Evolutionary conservation across 805 yeast genomes (phyloP).

Genomic region (Zygosaccharomyces rouxii): DNA sequence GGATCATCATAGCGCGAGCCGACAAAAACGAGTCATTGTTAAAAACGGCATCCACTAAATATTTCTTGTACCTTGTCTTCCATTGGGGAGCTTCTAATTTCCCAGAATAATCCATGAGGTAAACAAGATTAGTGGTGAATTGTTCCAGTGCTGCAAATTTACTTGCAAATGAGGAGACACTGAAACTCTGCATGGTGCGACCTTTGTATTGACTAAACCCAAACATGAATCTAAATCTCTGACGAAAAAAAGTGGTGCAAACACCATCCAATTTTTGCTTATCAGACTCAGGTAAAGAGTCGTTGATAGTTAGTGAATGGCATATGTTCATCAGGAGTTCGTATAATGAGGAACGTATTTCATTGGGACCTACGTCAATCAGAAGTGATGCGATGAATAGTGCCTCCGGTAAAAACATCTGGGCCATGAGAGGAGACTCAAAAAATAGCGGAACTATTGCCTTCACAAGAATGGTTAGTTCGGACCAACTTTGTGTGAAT

Average conservation of each 20-base stretch:
- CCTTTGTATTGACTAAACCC: conserved; percentile 58
- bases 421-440: conserved; percentile 58
- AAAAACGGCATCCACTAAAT: conserved; percentile 59
- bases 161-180: conserved; percentile 36
- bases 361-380: conserved; percentile 46
- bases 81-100: conserved; percentile 48
- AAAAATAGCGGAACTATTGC: conserved; percentile 63
- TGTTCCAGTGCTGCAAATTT: conserved; percentile 48
- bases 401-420: conserved; percentile 66
- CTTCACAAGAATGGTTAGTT: conserved; percentile 61
- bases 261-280: conserved; percentile 44
- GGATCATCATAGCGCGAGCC: conserved; percentile 59
- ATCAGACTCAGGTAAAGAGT: conserved; percentile 41
- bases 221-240: conserved; percentile 61
- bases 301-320: conserved; percentile 62
- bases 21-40: conserved; percentile 54
- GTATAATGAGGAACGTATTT: conserved; percentile 58
- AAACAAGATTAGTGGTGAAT: conserved; percentile 51
- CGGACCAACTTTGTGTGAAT: conserved; percentile 58
- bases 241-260: conserved; percentile 44
- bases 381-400: conserved; percentile 61
- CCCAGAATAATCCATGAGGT: conserved; percentile 47
- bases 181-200: conserved; percentile 34
- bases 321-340: conserved; percentile 60
- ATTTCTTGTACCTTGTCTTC: conserved; percentile 62